Conservation (phyloP, 305 asterid species). For the Fraxinus sp. region DNA sequence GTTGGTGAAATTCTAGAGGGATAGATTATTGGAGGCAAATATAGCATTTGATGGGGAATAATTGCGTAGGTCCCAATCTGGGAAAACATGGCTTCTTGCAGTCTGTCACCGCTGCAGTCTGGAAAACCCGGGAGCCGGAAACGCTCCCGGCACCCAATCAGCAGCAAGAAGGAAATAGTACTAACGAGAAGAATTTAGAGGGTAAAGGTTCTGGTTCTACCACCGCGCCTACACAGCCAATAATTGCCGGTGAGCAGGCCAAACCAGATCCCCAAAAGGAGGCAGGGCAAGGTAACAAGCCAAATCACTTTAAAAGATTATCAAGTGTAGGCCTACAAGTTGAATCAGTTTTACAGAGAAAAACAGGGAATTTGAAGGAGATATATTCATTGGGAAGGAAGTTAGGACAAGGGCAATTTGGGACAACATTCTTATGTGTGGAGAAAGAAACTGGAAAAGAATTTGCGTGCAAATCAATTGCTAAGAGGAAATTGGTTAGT, state of each 20-base stretch:
- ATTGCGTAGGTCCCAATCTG: conserved; percentile 14
- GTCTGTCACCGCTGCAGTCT: conserved; percentile 20
- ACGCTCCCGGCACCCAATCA: conserved; percentile 12
- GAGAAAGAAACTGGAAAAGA: conserved; percentile 60
- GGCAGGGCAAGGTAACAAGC: conserved; percentile 20
- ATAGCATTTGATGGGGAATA: conserved; percentile 13
- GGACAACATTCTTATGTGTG: conserved; percentile 59
- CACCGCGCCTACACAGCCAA: conserved; percentile 37
- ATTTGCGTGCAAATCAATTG: conserved; percentile 71
- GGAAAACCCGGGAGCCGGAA: conserved; percentile 8
- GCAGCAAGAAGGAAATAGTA: conserved; percentile 2
- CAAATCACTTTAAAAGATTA: conserved; percentile 45
- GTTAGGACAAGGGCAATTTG: conserved; percentile 80
- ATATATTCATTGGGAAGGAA: conserved; percentile 56
- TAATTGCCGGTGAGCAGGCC: conserved; percentile 24
- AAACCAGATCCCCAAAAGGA: background rate
- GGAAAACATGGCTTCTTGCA: conserved; percentile 20
- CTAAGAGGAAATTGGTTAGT: conserved; percentile 62
- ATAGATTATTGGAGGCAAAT: background rate
- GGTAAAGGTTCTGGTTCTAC: conserved; percentile 20
- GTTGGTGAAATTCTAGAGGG: background rate
- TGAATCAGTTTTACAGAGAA: conserved; percentile 66
- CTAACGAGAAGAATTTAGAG: conserved; percentile 14
- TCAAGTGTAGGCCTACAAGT: conserved; percentile 65
- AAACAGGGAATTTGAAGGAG: conserved; percentile 65